Evolutionary conservation across 805 yeast genomes (phyloP).

Genomic region (Candida verbasci): DNA sequence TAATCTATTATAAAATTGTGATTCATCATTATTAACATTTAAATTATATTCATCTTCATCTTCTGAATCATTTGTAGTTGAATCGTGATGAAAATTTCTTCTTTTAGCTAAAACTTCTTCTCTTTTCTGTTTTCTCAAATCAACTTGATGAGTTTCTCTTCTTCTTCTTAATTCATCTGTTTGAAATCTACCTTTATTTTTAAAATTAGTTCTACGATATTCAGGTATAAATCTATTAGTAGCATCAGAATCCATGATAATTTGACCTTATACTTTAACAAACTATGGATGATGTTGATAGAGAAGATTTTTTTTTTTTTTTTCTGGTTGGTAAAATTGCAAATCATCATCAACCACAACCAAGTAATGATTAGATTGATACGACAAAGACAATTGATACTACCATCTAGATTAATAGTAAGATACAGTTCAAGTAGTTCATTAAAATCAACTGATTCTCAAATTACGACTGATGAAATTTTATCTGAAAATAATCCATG

Average conservation of each 20-base stretch:
- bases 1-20: slow-evolving; percentile 36
- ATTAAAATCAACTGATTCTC: slow-evolving; percentile 21
- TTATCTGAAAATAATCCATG: slow-evolving; percentile 40
- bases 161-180: slow-evolving; percentile 97
- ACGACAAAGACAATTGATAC: neutral
- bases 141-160: slow-evolving; percentile 96
- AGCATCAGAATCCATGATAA: slow-evolving; percentile 66
- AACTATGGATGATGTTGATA: slow-evolving; percentile 4
- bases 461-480: slow-evolving; percentile 39
- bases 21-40: slow-evolving; percentile 40
- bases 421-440: neutral
- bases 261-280: no score
- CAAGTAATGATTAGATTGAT: neutral
- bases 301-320: slow-evolving; percentile 2
- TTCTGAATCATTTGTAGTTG: slow-evolving; percentile 40
- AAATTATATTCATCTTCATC: slow-evolving; percentile 35
- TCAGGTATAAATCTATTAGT: slow-evolving; percentile 90
- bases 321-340: neutral
- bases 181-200: slow-evolving; percentile 89
- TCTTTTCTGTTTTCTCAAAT: slow-evolving; percentile 91
- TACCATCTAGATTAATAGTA: neutral
- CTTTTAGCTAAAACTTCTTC: slow-evolving; percentile 93
- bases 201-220: slow-evolving; percentile 93
- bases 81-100: slow-evolving; percentile 61
- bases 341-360: neutral